Percentiles rank a stretch among this genome's conserved stretches.
phyloP scores from a whole-genome alignment of 164 flowering plant genomes.

The Akebia trifoliata region DNA sequence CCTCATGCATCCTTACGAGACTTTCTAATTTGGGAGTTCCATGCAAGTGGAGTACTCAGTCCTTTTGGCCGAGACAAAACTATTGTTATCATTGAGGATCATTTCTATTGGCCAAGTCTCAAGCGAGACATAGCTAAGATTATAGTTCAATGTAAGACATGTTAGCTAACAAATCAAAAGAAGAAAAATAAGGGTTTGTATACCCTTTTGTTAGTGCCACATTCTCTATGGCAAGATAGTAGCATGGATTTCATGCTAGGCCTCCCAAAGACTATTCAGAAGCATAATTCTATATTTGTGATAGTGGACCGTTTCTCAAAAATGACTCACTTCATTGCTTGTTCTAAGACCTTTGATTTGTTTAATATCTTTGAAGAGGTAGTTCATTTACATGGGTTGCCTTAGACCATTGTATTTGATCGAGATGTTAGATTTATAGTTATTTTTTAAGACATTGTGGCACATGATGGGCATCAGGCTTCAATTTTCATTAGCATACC shows the following conservation, averaged over 20 bases:
- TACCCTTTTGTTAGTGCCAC: neutral
- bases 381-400: too few relatives aligned
- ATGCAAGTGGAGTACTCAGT: neutral
- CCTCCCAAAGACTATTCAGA: too few relatives aligned
- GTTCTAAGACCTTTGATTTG: neutral
- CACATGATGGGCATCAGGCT: too few relatives aligned
- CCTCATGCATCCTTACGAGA: neutral
- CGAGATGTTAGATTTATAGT: neutral
- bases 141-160: too few relatives aligned
- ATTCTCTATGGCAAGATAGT: neutral
- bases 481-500: too few relatives aligned
- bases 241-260: neutral
- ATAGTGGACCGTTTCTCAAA: too few relatives aligned
- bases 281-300: too few relatives aligned
- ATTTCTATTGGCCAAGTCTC: too few relatives aligned
- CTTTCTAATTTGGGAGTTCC: too few relatives aligned
- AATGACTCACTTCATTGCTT: too few relatives aligned
- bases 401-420: neutral
- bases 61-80: slow-evolving; percentile 1
- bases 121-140: too few relatives aligned
- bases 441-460: slow-evolving; percentile 4
- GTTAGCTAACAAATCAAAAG: neutral
- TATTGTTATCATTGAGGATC: neutral
- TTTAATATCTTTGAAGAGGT: neutral
- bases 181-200: too few relatives aligned